Evolutionary conservation across 2,329 filamentous ascomycete genomes (phyloP).

Genomic region (Penicillium sumatraense): DNA sequence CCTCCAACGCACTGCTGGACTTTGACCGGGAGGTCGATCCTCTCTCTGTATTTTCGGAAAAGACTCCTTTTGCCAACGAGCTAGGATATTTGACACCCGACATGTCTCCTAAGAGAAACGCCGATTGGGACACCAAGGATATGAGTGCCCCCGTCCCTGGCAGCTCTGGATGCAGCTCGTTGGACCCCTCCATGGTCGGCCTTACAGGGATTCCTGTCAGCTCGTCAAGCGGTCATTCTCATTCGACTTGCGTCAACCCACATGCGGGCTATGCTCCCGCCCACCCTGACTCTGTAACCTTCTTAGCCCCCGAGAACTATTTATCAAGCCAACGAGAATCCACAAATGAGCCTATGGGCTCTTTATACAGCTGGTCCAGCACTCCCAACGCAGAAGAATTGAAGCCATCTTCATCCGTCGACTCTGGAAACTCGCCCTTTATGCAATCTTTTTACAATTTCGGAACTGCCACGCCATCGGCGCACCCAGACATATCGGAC

Average conservation of each 20-base stretch:
- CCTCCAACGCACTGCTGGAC: constrained; percentile 8
- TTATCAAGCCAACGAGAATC: constrained; percentile 18
- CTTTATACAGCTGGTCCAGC: constrained; percentile 26
- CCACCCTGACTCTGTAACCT: constrained; percentile 15
- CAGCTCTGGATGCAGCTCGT: constrained; percentile 2
- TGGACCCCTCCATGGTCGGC: constrained; percentile 9
- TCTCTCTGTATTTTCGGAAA: not conserved
- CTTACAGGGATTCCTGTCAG: constrained; percentile 16
- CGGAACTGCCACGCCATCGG: not conserved
- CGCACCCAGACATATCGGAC: not conserved
- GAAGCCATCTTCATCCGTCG: constrained; percentile 12
- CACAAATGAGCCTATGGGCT: constrained; percentile 20
- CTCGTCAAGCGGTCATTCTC: constrained; percentile 6
- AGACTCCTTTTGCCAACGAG: not conserved
- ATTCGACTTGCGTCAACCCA: constrained; percentile 11
- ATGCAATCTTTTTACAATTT: constrained; percentile 21
- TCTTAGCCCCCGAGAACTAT: constrained; percentile 19
- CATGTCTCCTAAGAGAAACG: constrained; percentile 9
- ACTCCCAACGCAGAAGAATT: constrained; percentile 19
- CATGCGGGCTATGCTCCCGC: constrained; percentile 3
- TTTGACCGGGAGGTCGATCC: constrained; percentile 10
- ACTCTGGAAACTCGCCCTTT: constrained; percentile 14
- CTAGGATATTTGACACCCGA: not conserved
- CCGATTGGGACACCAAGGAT: constrained; percentile 3
- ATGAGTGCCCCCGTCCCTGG: constrained; percentile 3